A percentile compares a stretch with the other conserved stretches of the same genome.
These are phyloP conservation scores for Pleurotus cornucopiae DNA, from an alignment of 768 basidiomycete genomes.

Conservation along the genomic window DNA sequence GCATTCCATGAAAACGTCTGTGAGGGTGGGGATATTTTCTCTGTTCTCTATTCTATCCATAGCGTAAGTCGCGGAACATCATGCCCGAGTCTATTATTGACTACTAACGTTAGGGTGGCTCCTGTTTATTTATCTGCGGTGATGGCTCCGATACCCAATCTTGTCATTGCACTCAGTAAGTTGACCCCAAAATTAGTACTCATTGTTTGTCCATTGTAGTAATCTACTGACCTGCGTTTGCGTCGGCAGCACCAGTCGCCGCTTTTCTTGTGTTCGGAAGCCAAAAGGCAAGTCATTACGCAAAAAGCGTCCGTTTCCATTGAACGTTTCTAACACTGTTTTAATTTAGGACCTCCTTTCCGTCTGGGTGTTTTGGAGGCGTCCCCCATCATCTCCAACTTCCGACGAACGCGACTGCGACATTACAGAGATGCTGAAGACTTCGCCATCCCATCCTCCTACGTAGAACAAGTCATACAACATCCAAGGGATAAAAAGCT, in stretches of 20 bases:
- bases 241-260: not conserved
- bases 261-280: slow-evolving; percentile 3
- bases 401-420: not conserved
- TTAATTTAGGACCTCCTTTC: not conserved
- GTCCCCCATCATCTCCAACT: not conserved
- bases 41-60: slow-evolving; percentile 3
- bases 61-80: not conserved
- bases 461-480: not conserved
- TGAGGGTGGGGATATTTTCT: not conserved
- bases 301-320: not conserved
- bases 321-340: not conserved
- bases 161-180: slow-evolving; percentile 5
- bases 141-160: not conserved
- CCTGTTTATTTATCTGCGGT: not conserved
- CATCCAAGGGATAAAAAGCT: not conserved
- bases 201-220: not conserved
- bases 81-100: not conserved
- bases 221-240: not conserved
- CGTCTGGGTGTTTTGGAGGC: not conserved
- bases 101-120: not conserved
- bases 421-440: not conserved
- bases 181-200: not conserved
- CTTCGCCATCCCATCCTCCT: not conserved
- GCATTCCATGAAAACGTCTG: not conserved
- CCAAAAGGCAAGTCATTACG: not conserved